A percentile compares a stretch with the other conserved stretches of the same genome.
phyloP scores from a whole-genome alignment of 352 stramenopile genomes.

The Pythium monospermum region DNA sequence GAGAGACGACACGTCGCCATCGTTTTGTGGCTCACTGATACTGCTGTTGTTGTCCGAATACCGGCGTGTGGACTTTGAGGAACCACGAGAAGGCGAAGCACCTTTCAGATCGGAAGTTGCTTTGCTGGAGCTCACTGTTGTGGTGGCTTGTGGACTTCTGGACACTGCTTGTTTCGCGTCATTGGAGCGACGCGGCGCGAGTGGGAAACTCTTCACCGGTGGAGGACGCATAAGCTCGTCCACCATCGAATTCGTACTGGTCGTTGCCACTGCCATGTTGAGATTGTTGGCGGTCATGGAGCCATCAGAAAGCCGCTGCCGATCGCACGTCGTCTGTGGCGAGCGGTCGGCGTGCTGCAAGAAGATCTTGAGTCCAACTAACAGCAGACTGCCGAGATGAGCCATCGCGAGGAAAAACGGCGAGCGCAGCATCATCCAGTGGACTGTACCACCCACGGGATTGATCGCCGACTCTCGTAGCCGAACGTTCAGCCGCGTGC shows the following conservation, averaged over 20 bases:
- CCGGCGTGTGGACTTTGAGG: background rate
- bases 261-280: background rate
- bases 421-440: slow-evolving; percentile 64
- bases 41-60: slow-evolving; percentile 16
- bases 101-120: background rate
- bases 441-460: slow-evolving; percentile 63
- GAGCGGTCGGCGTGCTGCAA: slow-evolving; percentile 42
- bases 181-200: slow-evolving; percentile 8
- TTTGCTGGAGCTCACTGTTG: background rate
- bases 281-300: background rate
- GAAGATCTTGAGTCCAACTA: slow-evolving; percentile 71
- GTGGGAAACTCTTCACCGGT: slow-evolving; percentile 11
- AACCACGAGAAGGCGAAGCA: background rate
- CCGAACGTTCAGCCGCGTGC: slow-evolving; percentile 64
- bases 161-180: slow-evolving; percentile 5
- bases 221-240: slow-evolving; percentile 39
- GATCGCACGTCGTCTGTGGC: background rate
- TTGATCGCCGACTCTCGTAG: slow-evolving; percentile 72
- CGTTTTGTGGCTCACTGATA: slow-evolving; percentile 5
- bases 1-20: slow-evolving; percentile 65
- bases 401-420: slow-evolving; percentile 58
- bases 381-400: slow-evolving; percentile 55
- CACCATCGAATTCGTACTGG: slow-evolving; percentile 6
- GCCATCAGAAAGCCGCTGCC: too few species aligned
- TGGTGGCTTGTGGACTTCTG: background rate